phyloP scores from a whole-genome alignment of 2,329 filamentous ascomycete genomes.

The Neopestalotiopsis sp. region DNA sequence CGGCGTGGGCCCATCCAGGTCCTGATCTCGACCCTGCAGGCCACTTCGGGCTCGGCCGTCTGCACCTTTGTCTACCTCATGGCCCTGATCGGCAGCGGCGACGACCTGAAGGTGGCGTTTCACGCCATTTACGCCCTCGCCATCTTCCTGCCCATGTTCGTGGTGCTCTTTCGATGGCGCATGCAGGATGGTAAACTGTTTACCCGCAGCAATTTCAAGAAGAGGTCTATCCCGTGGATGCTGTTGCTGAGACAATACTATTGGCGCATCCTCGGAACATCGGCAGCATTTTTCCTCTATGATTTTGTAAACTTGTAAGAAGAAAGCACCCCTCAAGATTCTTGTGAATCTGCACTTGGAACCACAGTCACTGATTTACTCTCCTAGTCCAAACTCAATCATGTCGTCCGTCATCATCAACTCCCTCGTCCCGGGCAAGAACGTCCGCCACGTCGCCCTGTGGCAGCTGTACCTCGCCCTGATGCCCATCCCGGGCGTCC shows the following conservation, averaged over 20 bases:
- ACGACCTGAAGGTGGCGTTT: constrained; percentile 34
- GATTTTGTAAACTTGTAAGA: constrained; percentile 47
- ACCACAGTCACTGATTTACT: neutral
- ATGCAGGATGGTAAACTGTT: constrained; percentile 40
- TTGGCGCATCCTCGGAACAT: constrained; percentile 50
- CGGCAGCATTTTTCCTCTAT: constrained; percentile 57
- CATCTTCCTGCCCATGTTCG: constrained; percentile 36
- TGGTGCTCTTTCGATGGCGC: constrained; percentile 37
- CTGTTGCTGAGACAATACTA: constrained; percentile 49
- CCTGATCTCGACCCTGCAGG: constrained; percentile 40
- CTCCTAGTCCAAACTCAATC: constrained; percentile 43
- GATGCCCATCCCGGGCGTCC: constrained; percentile 42
- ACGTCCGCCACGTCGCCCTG: constrained; percentile 2
- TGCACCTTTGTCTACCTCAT: constrained; percentile 41
- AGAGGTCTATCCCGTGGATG: constrained; percentile 34
- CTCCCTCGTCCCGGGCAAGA: constrained; percentile 10
- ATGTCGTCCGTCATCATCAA: constrained; percentile 35
- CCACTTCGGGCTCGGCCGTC: constrained; percentile 37
- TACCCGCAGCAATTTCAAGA: constrained; percentile 37
- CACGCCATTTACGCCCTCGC: constrained; percentile 38
- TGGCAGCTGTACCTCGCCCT: constrained; percentile 14
- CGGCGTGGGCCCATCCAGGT: constrained; percentile 39
- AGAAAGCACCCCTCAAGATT: neutral
- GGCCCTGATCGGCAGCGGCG: constrained; percentile 38
- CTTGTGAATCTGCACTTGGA: no score